A percentile compares a stretch with the other conserved stretches of the same genome.
These are phyloP conservation scores for Saitozyma podzolica DNA, from an alignment of 768 basidiomycete genomes.

Conservation along the genomic window DNA sequence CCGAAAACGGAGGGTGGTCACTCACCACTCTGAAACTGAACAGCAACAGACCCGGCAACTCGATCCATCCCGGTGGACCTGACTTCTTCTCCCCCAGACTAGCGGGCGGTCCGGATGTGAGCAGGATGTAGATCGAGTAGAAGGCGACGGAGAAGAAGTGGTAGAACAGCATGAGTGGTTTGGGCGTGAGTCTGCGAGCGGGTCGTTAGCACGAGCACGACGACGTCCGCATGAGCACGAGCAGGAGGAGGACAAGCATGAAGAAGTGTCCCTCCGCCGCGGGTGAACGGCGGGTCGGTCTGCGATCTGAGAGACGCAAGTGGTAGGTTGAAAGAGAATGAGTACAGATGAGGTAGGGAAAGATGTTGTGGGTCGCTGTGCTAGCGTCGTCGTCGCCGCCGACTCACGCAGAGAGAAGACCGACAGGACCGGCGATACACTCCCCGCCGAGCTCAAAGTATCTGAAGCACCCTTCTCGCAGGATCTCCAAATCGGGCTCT, in stretches of 20 bases:
- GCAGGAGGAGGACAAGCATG: background rate
- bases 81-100: conserved; percentile 7
- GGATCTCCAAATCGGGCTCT: conserved; percentile 55
- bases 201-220: background rate
- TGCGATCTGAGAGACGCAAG: no score
- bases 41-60: conserved; percentile 66
- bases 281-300: background rate
- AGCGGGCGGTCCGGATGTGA: conserved; percentile 60
- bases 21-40: conserved; percentile 65
- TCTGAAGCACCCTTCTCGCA: conserved; percentile 80
- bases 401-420: conserved; percentile 79
- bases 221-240: no score
- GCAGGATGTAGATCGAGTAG: conserved; percentile 88
- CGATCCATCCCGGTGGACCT: conserved; percentile 27
- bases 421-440: conserved; percentile 82
- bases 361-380: background rate
- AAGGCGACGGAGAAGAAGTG: conserved; percentile 97
- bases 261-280: no score
- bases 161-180: conserved; percentile 74
- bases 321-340: background rate
- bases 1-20: conserved; percentile 31
- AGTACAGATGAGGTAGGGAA: no score
- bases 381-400: background rate
- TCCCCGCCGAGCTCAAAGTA: conserved; percentile 94
- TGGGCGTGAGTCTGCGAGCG: conserved; percentile 66